Base-by-base conservation (phyloP, 164 flowering plant species). In the Kingdonia uniflora region DNA sequence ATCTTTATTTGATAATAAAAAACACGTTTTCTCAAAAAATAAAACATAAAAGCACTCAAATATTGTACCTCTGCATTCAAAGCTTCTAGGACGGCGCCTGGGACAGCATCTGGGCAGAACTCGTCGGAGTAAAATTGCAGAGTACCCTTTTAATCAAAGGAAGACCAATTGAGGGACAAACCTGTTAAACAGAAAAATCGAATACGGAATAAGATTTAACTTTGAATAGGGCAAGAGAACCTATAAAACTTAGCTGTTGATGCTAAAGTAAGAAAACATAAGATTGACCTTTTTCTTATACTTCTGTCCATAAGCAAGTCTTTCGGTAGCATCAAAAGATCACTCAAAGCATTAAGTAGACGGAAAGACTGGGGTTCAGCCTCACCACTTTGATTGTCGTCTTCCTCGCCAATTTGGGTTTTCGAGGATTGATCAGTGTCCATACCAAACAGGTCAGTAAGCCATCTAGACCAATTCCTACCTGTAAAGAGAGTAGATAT, bases 401-500 rank as follows among this genome's bases (percentile, higher is more conserved):
- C 58, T 23, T 57, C 60, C 53, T 58, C 60, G 39, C 29, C 45
- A 19, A 56, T 42, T 39, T 68, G 66, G 59, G 55, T 62, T 19
- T 44, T 74, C 42, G 22, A 61, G 15, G 65, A 38, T 51, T 76
- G 80, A 62, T 61, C 57, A 24, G 75, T 75, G 53, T 82, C 87
- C 54, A 76, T 67, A 37, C 77, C 82, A 55, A 87, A 75, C 39
- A 85, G 71, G 63, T 80, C 94, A 6, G 79, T 70, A 7, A 91
- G 84, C 80, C 90, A 84, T 71, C 83, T 82, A 8, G 96, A 88
- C 98, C 98, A 92, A 63, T 59, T 82, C 19, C 94, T 43, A 88
- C 62, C 98, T 92, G 78, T 44, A 41, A 14, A n/a, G 11, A 11
- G 23, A 13, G n/a, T n/a, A n/a, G 6, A 14, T 42, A 42, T 17